Conservation (phyloP, 495 filamentous ascomycete species). For the Halenospora varia region DNA sequence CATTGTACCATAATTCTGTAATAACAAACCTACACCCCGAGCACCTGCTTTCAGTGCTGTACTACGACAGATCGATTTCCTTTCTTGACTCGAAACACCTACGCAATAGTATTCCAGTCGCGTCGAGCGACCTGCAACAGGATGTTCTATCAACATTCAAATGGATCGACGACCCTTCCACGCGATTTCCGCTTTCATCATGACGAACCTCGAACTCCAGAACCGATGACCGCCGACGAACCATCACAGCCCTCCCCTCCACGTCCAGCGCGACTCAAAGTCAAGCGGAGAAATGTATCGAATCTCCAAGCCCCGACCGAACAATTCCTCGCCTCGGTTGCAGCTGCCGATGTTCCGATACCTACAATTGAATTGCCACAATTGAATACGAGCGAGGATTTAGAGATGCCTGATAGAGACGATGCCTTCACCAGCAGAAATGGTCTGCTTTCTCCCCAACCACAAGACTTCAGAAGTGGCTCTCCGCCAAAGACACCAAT, state of each 20-base stretch:
- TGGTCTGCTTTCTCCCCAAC: conserved; percentile 18
- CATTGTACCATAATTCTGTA: conserved; percentile 13
- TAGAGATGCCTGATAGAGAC: conserved; percentile 30
- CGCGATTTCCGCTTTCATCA: conserved; percentile 34
- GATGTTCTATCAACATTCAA: conserved; percentile 31
- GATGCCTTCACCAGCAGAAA: conserved; percentile 1
- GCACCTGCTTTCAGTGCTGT: conserved; percentile 9
- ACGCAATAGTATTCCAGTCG: conserved; percentile 11
- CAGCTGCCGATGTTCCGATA: conserved; percentile 44
- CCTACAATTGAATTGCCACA: conserved; percentile 45
- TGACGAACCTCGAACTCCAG: conserved; percentile 19
- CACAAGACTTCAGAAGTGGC: conserved; percentile 2
- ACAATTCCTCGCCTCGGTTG: conserved; percentile 53
- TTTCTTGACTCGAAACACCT: neutral
- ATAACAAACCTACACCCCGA: conserved; percentile 4
- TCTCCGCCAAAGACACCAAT: conserved; percentile 24
- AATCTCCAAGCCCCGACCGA: conserved; percentile 47
- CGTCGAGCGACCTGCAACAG: neutral
- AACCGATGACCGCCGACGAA: conserved; percentile 14
- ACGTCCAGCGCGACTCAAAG: conserved; percentile 19
- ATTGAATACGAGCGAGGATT: conserved; percentile 28
- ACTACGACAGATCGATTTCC: neutral
- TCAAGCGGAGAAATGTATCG: conserved; percentile 29
- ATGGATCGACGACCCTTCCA: conserved; percentile 35
- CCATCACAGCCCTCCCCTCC: conserved; percentile 18